phyloP scores from a whole-genome alignment of 495 filamentous ascomycete genomes.

The Aspergillus diversus region DNA sequence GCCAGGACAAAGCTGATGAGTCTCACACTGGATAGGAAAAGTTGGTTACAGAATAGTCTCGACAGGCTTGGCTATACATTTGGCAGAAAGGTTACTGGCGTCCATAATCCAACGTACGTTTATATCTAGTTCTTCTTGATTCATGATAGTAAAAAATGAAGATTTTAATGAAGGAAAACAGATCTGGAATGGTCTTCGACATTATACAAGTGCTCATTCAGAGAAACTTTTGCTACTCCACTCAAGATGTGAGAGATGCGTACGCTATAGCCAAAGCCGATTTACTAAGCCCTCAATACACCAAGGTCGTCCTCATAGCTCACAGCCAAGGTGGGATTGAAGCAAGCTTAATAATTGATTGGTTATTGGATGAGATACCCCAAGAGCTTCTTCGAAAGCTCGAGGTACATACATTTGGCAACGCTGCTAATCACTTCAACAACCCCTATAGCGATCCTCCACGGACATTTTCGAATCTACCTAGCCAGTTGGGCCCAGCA shows the following conservation, averaged over 20 bases:
- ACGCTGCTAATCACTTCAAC: slow-evolving; percentile 86
- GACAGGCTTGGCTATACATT: slow-evolving; percentile 76
- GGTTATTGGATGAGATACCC: slow-evolving; percentile 75
- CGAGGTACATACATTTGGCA: slow-evolving; percentile 86
- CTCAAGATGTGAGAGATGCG: slow-evolving; percentile 63
- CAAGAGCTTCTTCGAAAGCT: slow-evolving; percentile 67
- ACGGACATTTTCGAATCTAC: background rate
- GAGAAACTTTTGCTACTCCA: slow-evolving; percentile 73
- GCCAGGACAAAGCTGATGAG: slow-evolving; percentile 3
- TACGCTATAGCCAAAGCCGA: slow-evolving; percentile 36
- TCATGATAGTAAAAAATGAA: background rate
- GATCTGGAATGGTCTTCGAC: slow-evolving; percentile 69
- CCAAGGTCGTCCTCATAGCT: slow-evolving; percentile 75
- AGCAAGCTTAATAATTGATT: slow-evolving; percentile 73
- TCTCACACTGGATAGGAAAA: slow-evolving; percentile 25
- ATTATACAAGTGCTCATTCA: slow-evolving; percentile 78
- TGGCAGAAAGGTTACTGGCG: slow-evolving; percentile 71
- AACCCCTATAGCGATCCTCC: slow-evolving; percentile 58
- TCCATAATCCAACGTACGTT: slow-evolving; percentile 76
- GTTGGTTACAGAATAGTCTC: slow-evolving; percentile 66
- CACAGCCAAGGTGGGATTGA: slow-evolving; percentile 87
- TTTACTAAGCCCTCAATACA: slow-evolving; percentile 48
- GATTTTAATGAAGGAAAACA: slow-evolving; percentile 13
- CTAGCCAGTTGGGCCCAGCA: background rate
- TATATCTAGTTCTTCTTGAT: background rate